phyloP scores from a whole-genome alignment of 805 yeast species.

The Candida odintsovae region DNA sequence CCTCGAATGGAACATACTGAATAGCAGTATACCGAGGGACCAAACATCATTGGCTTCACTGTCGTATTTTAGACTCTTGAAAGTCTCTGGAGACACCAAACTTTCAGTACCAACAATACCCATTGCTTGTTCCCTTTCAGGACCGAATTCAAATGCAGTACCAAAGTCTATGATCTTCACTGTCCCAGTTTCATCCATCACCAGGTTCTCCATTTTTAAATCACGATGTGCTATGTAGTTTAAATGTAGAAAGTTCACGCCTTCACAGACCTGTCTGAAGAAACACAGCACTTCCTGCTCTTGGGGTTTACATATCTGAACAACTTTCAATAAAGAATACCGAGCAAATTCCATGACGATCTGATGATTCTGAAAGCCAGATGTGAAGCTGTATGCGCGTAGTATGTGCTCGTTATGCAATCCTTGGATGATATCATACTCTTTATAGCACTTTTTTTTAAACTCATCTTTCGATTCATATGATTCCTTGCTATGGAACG shows the following conservation, averaged over 20 bases:
- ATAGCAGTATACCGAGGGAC: constrained; percentile 84
- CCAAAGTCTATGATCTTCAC: constrained; percentile 91
- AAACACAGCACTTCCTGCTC: constrained; percentile 66
- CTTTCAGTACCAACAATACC: constrained; percentile 95
- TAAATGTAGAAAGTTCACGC: constrained; percentile 65
- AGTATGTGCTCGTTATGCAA: constrained; percentile 57
- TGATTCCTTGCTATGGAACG: constrained; percentile 33
- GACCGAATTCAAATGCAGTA: constrained; percentile 65
- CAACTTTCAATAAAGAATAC: constrained; percentile 80
- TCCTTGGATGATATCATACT: constrained; percentile 68
- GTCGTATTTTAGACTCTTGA: constrained; percentile 60
- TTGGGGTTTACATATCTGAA: constrained; percentile 73
- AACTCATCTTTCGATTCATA: constrained; percentile 64
- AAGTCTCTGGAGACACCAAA: constrained; percentile 83
- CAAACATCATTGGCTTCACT: constrained; percentile 82
- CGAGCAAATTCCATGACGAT: constrained; percentile 90
- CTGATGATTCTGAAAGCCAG: constrained; percentile 49
- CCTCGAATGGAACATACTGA: constrained; percentile 58
- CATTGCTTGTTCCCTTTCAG: constrained; percentile 50
- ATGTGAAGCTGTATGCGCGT: constrained; percentile 64
- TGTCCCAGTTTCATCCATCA: constrained; percentile 63
- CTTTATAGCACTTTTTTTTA: constrained; percentile 65
- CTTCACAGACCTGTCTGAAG: constrained; percentile 72
- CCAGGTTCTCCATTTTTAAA: constrained; percentile 86
- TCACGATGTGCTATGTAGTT: constrained; percentile 89